phyloP scores from a whole-genome alignment of 768 basidiomycete species.

The Kwoniella mangroviensis region DNA sequence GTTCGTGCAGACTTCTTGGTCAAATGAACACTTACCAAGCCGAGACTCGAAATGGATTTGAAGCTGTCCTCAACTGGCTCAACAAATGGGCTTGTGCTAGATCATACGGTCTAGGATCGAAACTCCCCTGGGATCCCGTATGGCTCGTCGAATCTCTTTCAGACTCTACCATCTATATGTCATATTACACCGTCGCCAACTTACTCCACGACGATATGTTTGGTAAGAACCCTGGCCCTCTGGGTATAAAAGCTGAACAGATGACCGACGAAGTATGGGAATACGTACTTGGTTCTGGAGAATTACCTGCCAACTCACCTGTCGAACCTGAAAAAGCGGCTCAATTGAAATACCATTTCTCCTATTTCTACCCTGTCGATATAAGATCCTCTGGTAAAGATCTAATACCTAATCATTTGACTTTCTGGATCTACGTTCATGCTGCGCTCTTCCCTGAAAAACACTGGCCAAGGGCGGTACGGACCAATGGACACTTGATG shows the following conservation, averaged over 20 bases:
- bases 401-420: conserved; percentile 90
- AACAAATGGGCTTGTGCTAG: conserved; percentile 99
- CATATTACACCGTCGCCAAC: conserved; percentile 93
- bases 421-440: conserved; percentile 92
- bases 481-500: conserved; percentile 94
- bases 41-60: conserved; percentile 93
- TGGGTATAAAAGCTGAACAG: conserved; percentile 84
- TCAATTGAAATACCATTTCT: conserved; percentile 83
- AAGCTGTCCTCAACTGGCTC: conserved; percentile 89
- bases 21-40: conserved; percentile 86
- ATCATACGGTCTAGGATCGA: conserved; percentile 92
- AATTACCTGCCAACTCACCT: conserved; percentile 62
- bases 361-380: conserved; percentile 98
- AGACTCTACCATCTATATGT: conserved; percentile 98
- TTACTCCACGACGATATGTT: conserved; percentile 82
- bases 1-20: conserved; percentile 67
- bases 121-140: conserved; percentile 93
- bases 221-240: conserved; percentile 75
- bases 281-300: conserved; percentile 74
- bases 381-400: conserved; percentile 98
- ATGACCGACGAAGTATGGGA: conserved; percentile 99
- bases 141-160: conserved; percentile 96
- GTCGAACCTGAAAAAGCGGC: conserved; percentile 78
- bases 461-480: conserved; percentile 87
- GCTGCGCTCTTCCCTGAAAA: conserved; percentile 87